Conservation (phyloP, 148 eudicot genomes). For the Arctostaphylos glauca region DNA sequence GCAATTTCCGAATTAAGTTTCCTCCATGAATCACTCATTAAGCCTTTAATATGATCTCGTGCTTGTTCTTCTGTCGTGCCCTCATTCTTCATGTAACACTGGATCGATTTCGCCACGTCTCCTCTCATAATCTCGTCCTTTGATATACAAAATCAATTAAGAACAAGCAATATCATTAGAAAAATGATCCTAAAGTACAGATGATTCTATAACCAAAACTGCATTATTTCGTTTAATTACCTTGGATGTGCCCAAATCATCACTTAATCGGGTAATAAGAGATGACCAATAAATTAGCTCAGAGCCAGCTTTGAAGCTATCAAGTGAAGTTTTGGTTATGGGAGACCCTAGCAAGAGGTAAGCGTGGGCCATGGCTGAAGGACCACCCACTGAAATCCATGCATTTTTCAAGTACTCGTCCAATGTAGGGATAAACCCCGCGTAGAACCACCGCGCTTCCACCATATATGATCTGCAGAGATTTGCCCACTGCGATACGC, state of each 20-base stretch:
- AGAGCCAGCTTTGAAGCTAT: slow-evolving; percentile 2
- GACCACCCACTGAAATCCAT: slow-evolving; percentile 19
- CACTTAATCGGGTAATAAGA: slow-evolving; percentile 10
- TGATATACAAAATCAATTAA: not conserved
- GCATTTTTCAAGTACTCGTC: slow-evolving; percentile 13
- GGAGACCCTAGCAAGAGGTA: not conserved
- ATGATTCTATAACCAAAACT: not conserved
- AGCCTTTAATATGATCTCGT: slow-evolving; percentile 6
- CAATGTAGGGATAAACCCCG: slow-evolving; percentile 2
- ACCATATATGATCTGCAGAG: slow-evolving; percentile 15
- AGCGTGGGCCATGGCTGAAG: slow-evolving; percentile 19
- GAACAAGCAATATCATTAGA: not conserved
- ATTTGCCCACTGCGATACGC: slow-evolving; percentile 8
- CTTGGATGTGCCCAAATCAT: slow-evolving; percentile 23
- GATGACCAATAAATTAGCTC: slow-evolving; percentile 13
- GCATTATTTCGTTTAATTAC: not conserved
- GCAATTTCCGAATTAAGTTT: slow-evolving; percentile 12
- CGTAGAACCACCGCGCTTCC: slow-evolving; percentile 19
- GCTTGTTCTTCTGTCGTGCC: slow-evolving; percentile 13
- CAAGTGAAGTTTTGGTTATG: not conserved
- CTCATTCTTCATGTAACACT: slow-evolving; percentile 4
- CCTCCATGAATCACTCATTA: slow-evolving; percentile 11
- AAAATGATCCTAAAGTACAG: not conserved
- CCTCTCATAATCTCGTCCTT: slow-evolving; percentile 24
- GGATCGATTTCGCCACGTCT: slow-evolving; percentile 22